Conservation (phyloP, 2,329 filamentous ascomycete species). For the Cladophialophora yegresii region DNA sequence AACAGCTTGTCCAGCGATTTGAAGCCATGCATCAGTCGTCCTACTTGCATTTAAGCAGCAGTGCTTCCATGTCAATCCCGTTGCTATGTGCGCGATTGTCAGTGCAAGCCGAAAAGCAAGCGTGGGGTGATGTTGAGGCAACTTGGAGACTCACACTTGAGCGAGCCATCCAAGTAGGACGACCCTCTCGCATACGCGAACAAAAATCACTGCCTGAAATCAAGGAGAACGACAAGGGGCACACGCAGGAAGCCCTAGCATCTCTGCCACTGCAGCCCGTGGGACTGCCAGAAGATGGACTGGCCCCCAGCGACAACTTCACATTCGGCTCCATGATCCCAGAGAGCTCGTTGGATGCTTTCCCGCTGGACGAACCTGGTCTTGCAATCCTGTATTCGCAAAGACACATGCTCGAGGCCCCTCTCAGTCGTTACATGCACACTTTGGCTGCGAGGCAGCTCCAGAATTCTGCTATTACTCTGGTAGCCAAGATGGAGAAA, state of each 20-base stretch:
- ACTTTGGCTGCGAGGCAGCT: constrained; percentile 57
- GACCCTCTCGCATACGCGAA: neutral
- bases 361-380: constrained; percentile 14
- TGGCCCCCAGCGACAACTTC: constrained; percentile 6
- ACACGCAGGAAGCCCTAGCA: neutral
- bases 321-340: constrained; percentile 26
- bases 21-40: constrained; percentile 39
- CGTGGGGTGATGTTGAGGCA: constrained; percentile 19
- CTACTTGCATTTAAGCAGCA: constrained; percentile 17
- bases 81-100: constrained; percentile 28
- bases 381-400: constrained; percentile 43
- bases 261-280: neutral
- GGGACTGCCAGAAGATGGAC: constrained; percentile 2
- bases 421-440: constrained; percentile 56
- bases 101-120: neutral
- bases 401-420: constrained; percentile 53
- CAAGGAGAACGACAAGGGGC: neutral
- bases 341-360: neutral
- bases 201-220: neutral
- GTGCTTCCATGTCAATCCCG: constrained; percentile 38
- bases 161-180: constrained; percentile 17
- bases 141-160: constrained; percentile 28
- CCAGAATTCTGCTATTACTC: constrained; percentile 53
- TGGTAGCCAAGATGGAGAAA: constrained; percentile 59
- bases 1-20: constrained; percentile 61